Percentiles rank a stretch among this genome's conserved stretches.
Conservation (phyloP, 768 basidiomycete genomes). For the Leucosporidium scottii region DNA sequence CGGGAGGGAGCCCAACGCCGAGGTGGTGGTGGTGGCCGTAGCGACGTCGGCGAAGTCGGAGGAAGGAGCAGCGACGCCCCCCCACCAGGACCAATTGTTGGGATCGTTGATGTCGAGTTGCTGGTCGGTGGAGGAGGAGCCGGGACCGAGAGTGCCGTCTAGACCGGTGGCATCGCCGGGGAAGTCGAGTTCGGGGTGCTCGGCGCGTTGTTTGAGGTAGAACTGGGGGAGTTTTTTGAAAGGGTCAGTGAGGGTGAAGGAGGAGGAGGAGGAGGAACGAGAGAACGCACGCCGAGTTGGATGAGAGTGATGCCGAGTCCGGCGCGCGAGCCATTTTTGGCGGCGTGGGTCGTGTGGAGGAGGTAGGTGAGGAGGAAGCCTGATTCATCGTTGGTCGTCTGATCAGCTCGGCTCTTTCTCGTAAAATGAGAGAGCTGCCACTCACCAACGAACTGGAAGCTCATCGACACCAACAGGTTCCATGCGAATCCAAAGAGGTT, state of each 20-base stretch:
- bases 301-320: constrained; percentile 94
- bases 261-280: too few relatives aligned
- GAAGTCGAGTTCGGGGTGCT: constrained; percentile 6
- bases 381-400: not conserved
- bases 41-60: not conserved
- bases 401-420: not conserved
- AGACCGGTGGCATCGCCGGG: constrained; percentile 25
- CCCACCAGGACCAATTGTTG: constrained; percentile 26
- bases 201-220: constrained; percentile 32
- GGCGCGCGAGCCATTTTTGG: constrained; percentile 84
- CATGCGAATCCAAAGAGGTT: constrained; percentile 72
- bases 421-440: constrained; percentile 49
- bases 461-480: constrained; percentile 79
- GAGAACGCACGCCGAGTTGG: constrained; percentile 59
- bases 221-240: constrained; percentile 9
- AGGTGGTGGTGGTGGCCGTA: constrained; percentile 8
- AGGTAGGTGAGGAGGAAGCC: constrained; percentile 72
- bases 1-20: constrained; percentile 14
- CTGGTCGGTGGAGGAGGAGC: too few relatives aligned
- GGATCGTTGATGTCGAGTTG: not conserved
- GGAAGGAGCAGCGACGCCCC: constrained; percentile 4
- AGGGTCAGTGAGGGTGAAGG: not conserved
- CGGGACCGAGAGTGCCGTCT: constrained; percentile 17
- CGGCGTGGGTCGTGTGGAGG: constrained; percentile 79
- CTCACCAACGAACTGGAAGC: constrained; percentile 87